phyloP scores from a whole-genome alignment of 176 grass and related monocot species.

The Echinochloa phyllopogon region DNA sequence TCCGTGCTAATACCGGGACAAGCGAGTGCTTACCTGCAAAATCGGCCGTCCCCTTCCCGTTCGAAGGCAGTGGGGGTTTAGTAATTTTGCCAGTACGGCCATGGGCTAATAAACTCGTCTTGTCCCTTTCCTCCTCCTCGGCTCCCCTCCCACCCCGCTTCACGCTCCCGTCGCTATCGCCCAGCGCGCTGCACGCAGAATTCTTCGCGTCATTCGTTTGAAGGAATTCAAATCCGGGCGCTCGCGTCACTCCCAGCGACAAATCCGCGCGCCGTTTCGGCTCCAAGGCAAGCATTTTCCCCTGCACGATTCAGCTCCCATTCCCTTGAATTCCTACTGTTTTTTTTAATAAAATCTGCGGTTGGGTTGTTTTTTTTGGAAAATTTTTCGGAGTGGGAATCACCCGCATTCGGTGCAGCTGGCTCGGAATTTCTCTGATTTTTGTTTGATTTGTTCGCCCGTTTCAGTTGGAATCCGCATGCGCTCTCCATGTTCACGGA shows the following conservation, averaged over 20 bases:
- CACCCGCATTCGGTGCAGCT: constrained; percentile 39
- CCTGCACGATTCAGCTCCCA: constrained; percentile 38
- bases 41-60: constrained; percentile 13
- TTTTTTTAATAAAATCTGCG: constrained; percentile 19
- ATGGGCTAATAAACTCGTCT: constrained; percentile 36
- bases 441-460: constrained; percentile 37
- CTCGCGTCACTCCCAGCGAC: constrained; percentile 19
- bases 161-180: constrained; percentile 36
- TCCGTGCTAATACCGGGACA: not conserved
- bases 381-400: not conserved
- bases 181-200: constrained; percentile 12
- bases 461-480: constrained; percentile 50
- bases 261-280: constrained; percentile 26
- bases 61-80: constrained; percentile 38
- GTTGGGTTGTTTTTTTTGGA: not conserved
- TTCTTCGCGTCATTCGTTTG: constrained; percentile 14
- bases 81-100: not conserved
- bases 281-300: constrained; percentile 28
- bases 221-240: constrained; percentile 37
- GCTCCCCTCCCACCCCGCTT: not conserved
- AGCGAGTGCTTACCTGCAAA: constrained; percentile 24
- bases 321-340: constrained; percentile 18
- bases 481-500: constrained; percentile 89
- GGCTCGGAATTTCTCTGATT: constrained; percentile 25
- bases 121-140: constrained; percentile 37